phyloP scores from a whole-genome alignment of 176 grass and related monocot species.

The Typha latifolia region DNA sequence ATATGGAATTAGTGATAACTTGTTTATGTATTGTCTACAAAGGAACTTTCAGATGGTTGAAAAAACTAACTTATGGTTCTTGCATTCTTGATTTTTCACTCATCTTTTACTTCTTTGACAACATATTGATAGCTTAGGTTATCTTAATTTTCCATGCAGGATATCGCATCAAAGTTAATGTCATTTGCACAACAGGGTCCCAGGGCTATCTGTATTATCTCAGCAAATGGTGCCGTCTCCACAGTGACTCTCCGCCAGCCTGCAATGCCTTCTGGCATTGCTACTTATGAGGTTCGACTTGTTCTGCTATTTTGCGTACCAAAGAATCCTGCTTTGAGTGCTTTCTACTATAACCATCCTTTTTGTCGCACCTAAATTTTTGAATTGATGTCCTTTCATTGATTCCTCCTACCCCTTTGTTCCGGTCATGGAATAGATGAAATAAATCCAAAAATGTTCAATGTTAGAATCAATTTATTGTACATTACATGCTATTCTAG shows the following conservation, averaged over 20 bases:
- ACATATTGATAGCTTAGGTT: background rate
- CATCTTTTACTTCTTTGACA: constrained; percentile 5
- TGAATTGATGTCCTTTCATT: too few species aligned
- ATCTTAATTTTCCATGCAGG: constrained; percentile 18
- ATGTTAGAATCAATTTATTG: too few species aligned
- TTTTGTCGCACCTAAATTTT: background rate
- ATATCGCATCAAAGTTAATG: constrained; percentile 36
- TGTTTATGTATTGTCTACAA: too few species aligned
- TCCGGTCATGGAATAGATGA: too few species aligned
- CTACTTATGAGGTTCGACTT: constrained; percentile 23
- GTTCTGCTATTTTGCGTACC: background rate
- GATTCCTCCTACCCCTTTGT: too few species aligned
- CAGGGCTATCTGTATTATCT: constrained; percentile 33
- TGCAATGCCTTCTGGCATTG: constrained; percentile 21
- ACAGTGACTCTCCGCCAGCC: constrained; percentile 27
- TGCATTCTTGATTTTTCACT: background rate
- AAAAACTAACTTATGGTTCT: too few species aligned
- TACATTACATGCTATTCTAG: too few species aligned
- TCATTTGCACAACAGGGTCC: constrained; percentile 27
- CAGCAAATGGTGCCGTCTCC: constrained; percentile 33
- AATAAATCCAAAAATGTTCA: too few species aligned
- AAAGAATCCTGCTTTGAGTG: too few species aligned
- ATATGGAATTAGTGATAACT: too few species aligned
- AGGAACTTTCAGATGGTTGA: too few species aligned
- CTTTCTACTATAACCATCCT: constrained; percentile 5